Percentiles rank a stretch among this genome's conserved stretches.
Conservation (phyloP, 2,329 filamentous ascomycete species). For the Gremmenia infestans region DNA sequence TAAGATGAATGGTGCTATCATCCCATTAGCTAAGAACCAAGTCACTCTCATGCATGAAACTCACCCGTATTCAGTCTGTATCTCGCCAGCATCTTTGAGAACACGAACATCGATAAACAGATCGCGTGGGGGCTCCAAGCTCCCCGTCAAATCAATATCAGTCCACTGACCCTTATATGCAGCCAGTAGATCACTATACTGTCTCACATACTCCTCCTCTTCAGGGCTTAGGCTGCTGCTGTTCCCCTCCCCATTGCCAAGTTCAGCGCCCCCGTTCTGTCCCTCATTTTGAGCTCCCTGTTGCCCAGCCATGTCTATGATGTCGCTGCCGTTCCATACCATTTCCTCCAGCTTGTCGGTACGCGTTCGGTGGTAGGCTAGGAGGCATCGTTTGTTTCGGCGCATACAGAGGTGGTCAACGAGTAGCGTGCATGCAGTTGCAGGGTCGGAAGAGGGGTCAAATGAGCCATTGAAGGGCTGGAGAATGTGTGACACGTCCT, state of each 20-base stretch:
- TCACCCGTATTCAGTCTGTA: slow-evolving; percentile 97
- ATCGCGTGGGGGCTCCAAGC: slow-evolving; percentile 88
- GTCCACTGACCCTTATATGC: slow-evolving; percentile 98
- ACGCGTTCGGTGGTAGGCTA: slow-evolving; percentile 88
- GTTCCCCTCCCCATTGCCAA: slow-evolving; percentile 43
- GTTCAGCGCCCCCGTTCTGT: slow-evolving; percentile 28
- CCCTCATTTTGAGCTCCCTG: slow-evolving; percentile 35
- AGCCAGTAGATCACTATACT: slow-evolving; percentile 88
- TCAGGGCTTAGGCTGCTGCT: slow-evolving; percentile 85
- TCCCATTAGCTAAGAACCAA: slow-evolving; percentile 7
- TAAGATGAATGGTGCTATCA: slow-evolving; percentile 81
- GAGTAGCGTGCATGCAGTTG: slow-evolving; percentile 79
- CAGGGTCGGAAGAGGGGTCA: slow-evolving; percentile 78
- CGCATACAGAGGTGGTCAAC: slow-evolving; percentile 95
- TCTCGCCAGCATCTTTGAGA: slow-evolving; percentile 93
- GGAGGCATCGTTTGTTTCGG: slow-evolving; percentile 88
- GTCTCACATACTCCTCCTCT: slow-evolving; percentile 91
- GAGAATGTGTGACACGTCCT: slow-evolving; percentile 73
- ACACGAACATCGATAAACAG: slow-evolving; percentile 96
- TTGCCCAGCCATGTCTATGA: slow-evolving; percentile 64
- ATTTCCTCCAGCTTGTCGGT: slow-evolving; percentile 90
- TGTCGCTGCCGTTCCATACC: slow-evolving; percentile 84
- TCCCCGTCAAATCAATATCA: slow-evolving; percentile 91
- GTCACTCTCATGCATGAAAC: slow-evolving; percentile 30
- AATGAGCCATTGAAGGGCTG: slow-evolving; percentile 81